Conservation (phyloP, 305 asterid genomes). For the Fraxinus sp. region DNA sequence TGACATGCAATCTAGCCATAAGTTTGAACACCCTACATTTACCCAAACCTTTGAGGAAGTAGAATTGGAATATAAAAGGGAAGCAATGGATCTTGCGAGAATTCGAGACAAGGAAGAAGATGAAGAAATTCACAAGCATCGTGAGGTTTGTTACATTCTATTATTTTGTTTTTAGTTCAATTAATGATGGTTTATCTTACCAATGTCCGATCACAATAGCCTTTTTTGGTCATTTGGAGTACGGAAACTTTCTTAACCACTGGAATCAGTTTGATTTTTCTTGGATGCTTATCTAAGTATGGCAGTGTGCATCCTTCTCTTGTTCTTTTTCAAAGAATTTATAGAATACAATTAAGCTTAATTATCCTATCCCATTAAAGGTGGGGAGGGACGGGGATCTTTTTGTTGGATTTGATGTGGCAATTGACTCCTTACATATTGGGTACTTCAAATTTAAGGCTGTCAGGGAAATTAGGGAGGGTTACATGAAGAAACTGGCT, state of each 20-base stretch:
- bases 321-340: neutral
- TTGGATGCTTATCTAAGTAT: neutral
- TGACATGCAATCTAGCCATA: constrained; percentile 45
- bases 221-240: neutral
- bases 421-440: constrained; percentile 10
- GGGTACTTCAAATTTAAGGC: constrained; percentile 51
- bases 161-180: neutral
- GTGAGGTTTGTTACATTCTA: constrained; percentile 60
- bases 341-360: neutral
- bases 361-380: neutral
- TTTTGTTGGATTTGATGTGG: neutral
- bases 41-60: constrained; percentile 72
- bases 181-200: neutral
- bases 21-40: constrained; percentile 50
- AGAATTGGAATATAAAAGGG: constrained; percentile 69
- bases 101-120: constrained; percentile 94
- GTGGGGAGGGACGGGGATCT: neutral
- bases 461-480: constrained; percentile 68
- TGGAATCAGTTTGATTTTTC: neutral
- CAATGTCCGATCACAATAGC: neutral
- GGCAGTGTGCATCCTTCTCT: neutral
- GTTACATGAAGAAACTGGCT: constrained; percentile 56
- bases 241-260: neutral
- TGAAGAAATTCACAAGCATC: constrained; percentile 80
- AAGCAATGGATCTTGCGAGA: constrained; percentile 78